Percentiles rank a stretch among this genome's conserved stretches.
Evolutionary conservation across 192 early-diverging fungal genomes (phyloP).

Genomic region (Polychytrium aggregatum): DNA sequence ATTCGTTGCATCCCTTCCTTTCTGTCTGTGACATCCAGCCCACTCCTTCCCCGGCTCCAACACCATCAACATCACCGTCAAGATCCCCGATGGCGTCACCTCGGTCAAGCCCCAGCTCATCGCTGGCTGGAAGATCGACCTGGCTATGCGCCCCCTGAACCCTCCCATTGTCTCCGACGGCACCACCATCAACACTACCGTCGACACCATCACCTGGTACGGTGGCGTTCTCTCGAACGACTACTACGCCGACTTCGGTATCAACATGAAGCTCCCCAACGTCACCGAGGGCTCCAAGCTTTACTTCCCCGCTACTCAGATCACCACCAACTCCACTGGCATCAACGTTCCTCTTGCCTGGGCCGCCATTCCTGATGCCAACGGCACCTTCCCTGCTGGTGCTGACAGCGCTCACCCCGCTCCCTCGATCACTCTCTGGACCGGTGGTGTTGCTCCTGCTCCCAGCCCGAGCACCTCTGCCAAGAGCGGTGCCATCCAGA

Average conservation of each 20-base stretch:
- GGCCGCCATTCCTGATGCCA: conserved; percentile 1
- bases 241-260: conserved; percentile 17
- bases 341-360: conserved; percentile 13
- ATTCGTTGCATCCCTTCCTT: background rate
- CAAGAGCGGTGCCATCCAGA: too few species aligned
- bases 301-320: conserved; percentile 15
- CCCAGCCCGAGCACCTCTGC: too few species aligned
- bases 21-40: conserved; percentile 5
- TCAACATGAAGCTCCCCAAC: conserved; percentile 8
- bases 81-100: conserved; percentile 19
- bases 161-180: conserved; percentile 17
- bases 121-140: conserved; percentile 13
- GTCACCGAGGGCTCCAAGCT: conserved; percentile 13
- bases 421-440: conserved; percentile 11
- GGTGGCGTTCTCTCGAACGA: conserved; percentile 10
- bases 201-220: conserved; percentile 23
- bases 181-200: conserved; percentile 10
- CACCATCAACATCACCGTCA: conserved; percentile 12
- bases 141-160: conserved; percentile 9
- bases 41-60: conserved; percentile 19
- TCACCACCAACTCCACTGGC: conserved; percentile 5
- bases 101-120: conserved; percentile 16
- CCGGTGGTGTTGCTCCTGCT: too few species aligned
- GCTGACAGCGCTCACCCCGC: conserved; percentile 4
- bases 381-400: background rate